Evolutionary conservation across 352 stramenopile genomes (phyloP), one percentile per base, ranked within the genome.

Genomic region (Phytopythium delawarense): DNA sequence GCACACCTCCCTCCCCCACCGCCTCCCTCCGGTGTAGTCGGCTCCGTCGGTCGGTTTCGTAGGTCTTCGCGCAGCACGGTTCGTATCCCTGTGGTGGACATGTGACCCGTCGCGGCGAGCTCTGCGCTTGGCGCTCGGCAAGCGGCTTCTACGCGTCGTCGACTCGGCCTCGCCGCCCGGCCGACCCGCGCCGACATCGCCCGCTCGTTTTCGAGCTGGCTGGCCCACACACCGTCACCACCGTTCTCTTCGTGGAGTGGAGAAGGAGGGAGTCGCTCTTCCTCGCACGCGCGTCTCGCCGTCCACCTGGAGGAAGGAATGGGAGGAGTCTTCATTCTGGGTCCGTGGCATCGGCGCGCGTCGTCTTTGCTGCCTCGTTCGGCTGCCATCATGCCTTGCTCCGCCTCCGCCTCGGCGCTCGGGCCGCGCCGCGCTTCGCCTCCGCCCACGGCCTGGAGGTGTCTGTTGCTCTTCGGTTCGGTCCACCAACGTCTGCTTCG

Each of bases 401-500:
- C 59, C 59, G 57, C 28, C 30, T 35, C 28, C 60, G 69, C 60
- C 45, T 53, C 54, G 13, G 51, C 42, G 59, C 37, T 35, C 21
- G 52, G 52, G 21, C 37, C 34, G 23, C 35, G 20, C 12, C 25
- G 37, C 40, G 55, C 40, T 37, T 28, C 55, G 23, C 21, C n/a
- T 50, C 40, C 23, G 46, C 46, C 46, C 3, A 35, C 46, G 46
- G 23, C 21, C 34, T 28, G 23, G 46, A 21, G n/a, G 12, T 52
- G 7, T 54, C 15, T 54, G 48, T 37, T 54, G 39, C 35, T 46
- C 49, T 15, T 51, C 28, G 39, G 58, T 50, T 45, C 58, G 48
- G 48, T 63, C 58, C 35, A 81, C 73, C 68, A 66, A 78, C 78
- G 69, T 78, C 69, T 73, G 67, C 56, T 74, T 69, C 68, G 57